Percentiles rank a stretch among this genome's conserved stretches.
phyloP scores from a whole-genome alignment of 148 eudicot species.

The Cornus kousa region DNA sequence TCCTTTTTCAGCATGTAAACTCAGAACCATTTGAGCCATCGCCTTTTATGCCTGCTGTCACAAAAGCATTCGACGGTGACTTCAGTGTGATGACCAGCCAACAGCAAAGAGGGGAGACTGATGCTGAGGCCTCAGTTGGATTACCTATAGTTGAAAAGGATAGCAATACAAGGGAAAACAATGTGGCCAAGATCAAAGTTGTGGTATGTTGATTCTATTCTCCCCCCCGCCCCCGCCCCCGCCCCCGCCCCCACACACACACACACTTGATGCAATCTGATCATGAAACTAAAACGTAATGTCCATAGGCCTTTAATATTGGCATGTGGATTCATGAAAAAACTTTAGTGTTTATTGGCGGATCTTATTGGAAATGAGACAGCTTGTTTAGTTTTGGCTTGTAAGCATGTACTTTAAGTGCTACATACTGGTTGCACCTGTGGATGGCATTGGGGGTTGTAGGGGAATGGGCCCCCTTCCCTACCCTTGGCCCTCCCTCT shows the following conservation, averaged over 20 bases:
- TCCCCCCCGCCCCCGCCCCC: background rate
- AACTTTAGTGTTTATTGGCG: too few relatives aligned
- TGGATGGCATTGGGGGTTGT: too few relatives aligned
- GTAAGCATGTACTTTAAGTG: too few relatives aligned
- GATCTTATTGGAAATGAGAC: too few relatives aligned
- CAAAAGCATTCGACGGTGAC: constrained; percentile 56
- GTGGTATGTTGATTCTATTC: constrained; percentile 54
- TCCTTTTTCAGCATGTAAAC: constrained; percentile 67
- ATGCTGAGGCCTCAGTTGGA: constrained; percentile 52
- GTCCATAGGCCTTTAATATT: background rate
- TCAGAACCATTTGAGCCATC: constrained; percentile 92
- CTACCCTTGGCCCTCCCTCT: too few relatives aligned
- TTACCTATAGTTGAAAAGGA: constrained; percentile 56
- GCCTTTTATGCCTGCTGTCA: constrained; percentile 70
- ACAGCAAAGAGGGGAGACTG: constrained; percentile 54
- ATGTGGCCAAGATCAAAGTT: constrained; percentile 96
- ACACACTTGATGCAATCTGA: background rate
- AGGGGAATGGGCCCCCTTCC: too few relatives aligned
- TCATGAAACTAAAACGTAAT: background rate
- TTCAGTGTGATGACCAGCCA: constrained; percentile 37
- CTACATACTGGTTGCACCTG: too few relatives aligned
- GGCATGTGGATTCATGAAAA: too few relatives aligned
- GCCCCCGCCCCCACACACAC: background rate
- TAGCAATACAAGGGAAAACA: constrained; percentile 67
- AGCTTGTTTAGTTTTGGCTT: too few relatives aligned